phyloP scores from a whole-genome alignment of 202 grass and related monocot genomes.

The Panicum hallii region DNA sequence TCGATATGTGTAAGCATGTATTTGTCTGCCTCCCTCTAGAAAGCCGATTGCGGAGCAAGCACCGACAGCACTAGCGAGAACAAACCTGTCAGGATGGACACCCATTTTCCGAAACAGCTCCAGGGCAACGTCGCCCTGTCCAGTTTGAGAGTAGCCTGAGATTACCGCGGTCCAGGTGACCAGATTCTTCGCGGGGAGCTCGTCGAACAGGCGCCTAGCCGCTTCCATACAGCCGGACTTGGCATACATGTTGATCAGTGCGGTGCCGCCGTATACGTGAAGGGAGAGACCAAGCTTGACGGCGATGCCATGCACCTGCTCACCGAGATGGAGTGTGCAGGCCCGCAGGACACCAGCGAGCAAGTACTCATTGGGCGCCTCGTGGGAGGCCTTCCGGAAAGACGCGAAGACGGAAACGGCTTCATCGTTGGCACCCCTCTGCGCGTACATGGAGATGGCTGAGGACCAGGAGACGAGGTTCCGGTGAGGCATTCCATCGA shows the following conservation, averaged over 20 bases:
- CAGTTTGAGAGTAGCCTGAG: slow-evolving; percentile 59
- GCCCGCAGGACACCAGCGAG: slow-evolving; percentile 65
- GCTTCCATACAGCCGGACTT: slow-evolving; percentile 60
- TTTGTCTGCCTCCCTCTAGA: slow-evolving; percentile 69
- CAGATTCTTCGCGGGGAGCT: slow-evolving; percentile 55
- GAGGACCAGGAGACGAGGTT: slow-evolving; percentile 75
- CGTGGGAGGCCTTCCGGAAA: slow-evolving; percentile 28
- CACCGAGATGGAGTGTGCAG: slow-evolving; percentile 47
- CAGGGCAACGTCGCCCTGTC: slow-evolving; percentile 45
- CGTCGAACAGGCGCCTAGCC: slow-evolving; percentile 55
- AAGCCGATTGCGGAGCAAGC: slow-evolving; percentile 63
- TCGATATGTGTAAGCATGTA: slow-evolving; percentile 65
- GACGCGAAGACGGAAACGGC: slow-evolving; percentile 48
- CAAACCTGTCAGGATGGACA: slow-evolving; percentile 58
- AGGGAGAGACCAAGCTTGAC: slow-evolving; percentile 55
- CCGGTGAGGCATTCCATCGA: slow-evolving; percentile 58
- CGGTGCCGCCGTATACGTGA: slow-evolving; percentile 63
- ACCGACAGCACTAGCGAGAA: slow-evolving; percentile 64
- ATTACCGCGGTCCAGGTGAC: slow-evolving; percentile 81
- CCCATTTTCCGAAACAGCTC: slow-evolving; percentile 67
- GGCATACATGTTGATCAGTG: slow-evolving; percentile 57
- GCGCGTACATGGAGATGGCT: slow-evolving; percentile 67
- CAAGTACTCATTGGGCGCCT: slow-evolving; percentile 63
- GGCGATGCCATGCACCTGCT: slow-evolving; percentile 60
- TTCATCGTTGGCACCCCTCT: slow-evolving; percentile 41